Evolutionary conservation across 306 rosid genomes (phyloP).

Genomic region (Parietaria judaica): DNA sequence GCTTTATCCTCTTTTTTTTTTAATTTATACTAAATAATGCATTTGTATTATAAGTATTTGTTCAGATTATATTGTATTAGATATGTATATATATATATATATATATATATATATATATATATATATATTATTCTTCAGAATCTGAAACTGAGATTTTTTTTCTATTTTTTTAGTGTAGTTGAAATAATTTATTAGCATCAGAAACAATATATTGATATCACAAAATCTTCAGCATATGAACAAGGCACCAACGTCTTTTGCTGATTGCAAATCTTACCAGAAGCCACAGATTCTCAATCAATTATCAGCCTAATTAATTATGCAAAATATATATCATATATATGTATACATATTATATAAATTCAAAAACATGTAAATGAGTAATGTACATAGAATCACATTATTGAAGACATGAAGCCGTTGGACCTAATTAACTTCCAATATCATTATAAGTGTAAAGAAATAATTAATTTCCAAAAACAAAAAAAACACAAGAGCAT

Average conservation of each 20-base stretch:
- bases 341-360: conserved; percentile 3
- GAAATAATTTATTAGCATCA: too few relatives aligned
- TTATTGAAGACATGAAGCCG: background rate
- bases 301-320: background rate
- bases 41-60: background rate
- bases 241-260: background rate
- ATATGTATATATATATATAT: too few relatives aligned
- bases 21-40: background rate
- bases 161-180: too few relatives aligned
- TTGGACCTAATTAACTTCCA: conserved; percentile 8
- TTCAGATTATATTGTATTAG: too few relatives aligned
- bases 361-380: too few relatives aligned
- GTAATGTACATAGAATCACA: background rate
- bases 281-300: conserved; percentile 6
- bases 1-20: too few relatives aligned
- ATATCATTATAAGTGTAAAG: background rate
- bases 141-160: too few relatives aligned
- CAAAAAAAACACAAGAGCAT: conserved; percentile 11
- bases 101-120: too few relatives aligned
- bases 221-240: background rate
- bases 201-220: background rate
- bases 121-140: too few relatives aligned
- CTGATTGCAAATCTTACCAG: conserved; percentile 3
- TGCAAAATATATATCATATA: too few relatives aligned
- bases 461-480: background rate